Evolutionary conservation across 140 eudicot genomes (phyloP), one percentile per base, ranked within the genome.

Genomic region (Senecio squalidus): DNA sequence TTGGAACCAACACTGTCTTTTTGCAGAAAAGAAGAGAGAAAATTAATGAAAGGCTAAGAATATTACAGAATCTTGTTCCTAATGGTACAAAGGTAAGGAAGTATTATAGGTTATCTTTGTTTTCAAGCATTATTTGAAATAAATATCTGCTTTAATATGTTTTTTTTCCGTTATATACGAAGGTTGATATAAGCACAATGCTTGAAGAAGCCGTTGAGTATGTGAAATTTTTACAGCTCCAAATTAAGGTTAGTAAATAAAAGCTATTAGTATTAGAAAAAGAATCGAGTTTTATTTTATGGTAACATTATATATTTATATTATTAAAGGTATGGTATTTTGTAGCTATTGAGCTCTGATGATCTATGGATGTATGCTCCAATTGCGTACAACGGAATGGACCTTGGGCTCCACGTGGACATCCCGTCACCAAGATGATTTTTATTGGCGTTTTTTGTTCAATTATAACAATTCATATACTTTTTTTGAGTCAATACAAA

Each of bases 131-230:
- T n/a, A 4, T 5, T 36, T 55, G n/a, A 4, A 21, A 14, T 9
- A 33, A 41, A 17, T 41, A 27, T 3, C 0, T 11, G 53, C 3
- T 29, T 10, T 44, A 18, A 20, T 29, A 20, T 21, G n/a, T 15
- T 11, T 39, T 36, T 21, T n/a, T n/a, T n/a, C n/a, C 28, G 34
- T 45, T 38, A 51, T n/a, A n/a, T n/a, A 59, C 25, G 66, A 59
- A 84, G 94, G 94, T 85, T 78, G 95, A 81, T 46, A 85, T 85
- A 41, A 85, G 95, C 74, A 85, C 95, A 41, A 85, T 85, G 94
- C 94, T 85, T 33, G 89, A 81, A 55, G 94, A 85, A 71, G 94
- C 94, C 28, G 94, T 85, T 39, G 71, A 75, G 58, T 85, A 85
- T 73, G 89, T 85, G 9, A 81, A 85, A 56, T 85, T 85, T 50